Evolutionary conservation across 1,139 yeast species (phyloP).

Genomic region (Trichomonascaceae sp.): DNA sequence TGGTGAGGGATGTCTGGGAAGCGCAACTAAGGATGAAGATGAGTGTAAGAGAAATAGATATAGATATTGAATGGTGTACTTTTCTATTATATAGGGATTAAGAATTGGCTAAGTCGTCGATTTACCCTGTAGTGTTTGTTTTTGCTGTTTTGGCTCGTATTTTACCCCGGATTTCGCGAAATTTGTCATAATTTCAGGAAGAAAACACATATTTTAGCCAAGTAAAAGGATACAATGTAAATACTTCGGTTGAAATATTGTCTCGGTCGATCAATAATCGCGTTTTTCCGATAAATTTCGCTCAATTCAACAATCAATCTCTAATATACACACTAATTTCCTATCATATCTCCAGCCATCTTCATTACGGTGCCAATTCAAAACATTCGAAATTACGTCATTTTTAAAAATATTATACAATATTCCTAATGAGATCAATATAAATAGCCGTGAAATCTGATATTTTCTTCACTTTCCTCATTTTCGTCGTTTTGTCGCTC

Average conservation of each 20-base stretch:
- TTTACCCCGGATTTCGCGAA: not conserved
- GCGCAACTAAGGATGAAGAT: not conserved
- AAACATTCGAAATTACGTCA: not conserved
- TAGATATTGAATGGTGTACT: not conserved
- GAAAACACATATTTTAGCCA: not conserved
- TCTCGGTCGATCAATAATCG: not conserved
- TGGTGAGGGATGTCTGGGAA: constrained; percentile 30
- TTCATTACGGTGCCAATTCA: not conserved
- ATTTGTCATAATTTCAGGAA: not conserved
- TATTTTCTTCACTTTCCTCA: not conserved
- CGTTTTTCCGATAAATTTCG: not conserved
- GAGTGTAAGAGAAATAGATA: not conserved
- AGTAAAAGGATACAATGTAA: not conserved
- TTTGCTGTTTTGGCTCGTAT: no score
- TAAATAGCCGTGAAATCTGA: not conserved
- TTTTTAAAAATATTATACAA: not conserved
- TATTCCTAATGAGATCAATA: not conserved
- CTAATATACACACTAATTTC: not conserved
- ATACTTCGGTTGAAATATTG: not conserved
- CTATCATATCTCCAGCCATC: not conserved
- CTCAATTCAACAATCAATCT: no score
- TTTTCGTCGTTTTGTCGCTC: not conserved
- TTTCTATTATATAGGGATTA: no score
- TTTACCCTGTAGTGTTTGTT: no score
- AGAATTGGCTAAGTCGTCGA: no score